Base-by-base conservation (phyloP, 1,139 yeast species). In the Casaregolazyma lundiana region DNA sequence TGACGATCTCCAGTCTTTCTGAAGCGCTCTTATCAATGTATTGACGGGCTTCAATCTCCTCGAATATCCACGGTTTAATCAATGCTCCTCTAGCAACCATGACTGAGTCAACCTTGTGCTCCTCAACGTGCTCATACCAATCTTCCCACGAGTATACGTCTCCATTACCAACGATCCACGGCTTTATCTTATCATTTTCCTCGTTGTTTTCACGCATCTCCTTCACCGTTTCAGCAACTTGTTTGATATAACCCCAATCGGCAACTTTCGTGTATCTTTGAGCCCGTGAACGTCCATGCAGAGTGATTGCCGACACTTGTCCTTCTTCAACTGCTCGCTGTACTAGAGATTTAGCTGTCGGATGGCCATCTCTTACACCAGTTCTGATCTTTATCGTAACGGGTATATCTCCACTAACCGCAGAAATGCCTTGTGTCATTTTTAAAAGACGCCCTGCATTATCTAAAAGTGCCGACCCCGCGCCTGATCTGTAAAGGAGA, bases 11-110 rank as follows among this genome's bases (percentile, higher is more conserved):
- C 50, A 92, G 75, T 65, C 99, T 78, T 67, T 92, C 97, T 34
- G 81, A 72, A n/a, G 96, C 82, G 2, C 88, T 73, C 67, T 92
- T 94, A 66, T 92, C 99, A 54, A 92, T 68, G 62, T 89, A 84
- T 65, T 92, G 97, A 59, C 81, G 80, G 6, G 94, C 75, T 48
- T 90, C 94, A 45, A 94, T 80, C 68, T 92, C 99, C 69, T 94
- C 97, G 60, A 92, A 92, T 43, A 92, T 87, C 99, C 99, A 92
- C 41, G 99, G 99, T 67, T 94, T 92, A 64, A 94, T 90, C 55
- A 92, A 77, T 0, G 97, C 97, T 46, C 97, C 98, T 59, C 99
- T 78, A 1, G 98, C 98, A 47, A 94, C 90, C 97, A 94, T 92
- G 18, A 89, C 95, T 32, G 94, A 81, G 67, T 94, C 98, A 46